Percentiles rank a stretch among this genome's conserved stretches.
Evolutionary conservation across 1,284 basidiomycete species (phyloP).

Genomic region (Agaricales sp.): DNA sequence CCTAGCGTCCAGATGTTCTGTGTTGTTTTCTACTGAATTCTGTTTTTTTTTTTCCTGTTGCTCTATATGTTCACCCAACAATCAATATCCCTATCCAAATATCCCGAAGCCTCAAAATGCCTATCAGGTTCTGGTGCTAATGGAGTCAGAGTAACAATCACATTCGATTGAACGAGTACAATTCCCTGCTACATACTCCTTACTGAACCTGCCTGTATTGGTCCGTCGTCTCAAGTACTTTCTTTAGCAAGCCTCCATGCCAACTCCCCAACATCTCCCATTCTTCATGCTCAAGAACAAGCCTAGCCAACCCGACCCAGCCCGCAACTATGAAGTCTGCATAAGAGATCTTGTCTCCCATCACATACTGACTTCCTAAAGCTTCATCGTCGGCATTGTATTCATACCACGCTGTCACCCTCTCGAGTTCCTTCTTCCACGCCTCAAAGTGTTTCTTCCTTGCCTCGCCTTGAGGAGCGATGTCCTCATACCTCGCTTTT

Average conservation of each 20-base stretch:
- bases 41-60: no score
- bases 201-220: not conserved
- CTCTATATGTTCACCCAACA: no score
- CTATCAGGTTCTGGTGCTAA: no score
- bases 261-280: not conserved
- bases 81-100: no score
- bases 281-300: not conserved
- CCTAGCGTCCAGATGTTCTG: no score
- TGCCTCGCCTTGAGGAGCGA: not conserved
- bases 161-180: no score
- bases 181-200: no score
- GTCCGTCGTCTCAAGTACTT: not conserved
- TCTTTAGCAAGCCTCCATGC: not conserved
- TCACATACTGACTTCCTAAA: not conserved
- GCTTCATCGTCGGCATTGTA: not conserved
- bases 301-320: not conserved
- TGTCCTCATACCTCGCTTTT: not conserved
- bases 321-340: constrained; percentile 1
- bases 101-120: no score
- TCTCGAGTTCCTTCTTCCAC: not conserved
- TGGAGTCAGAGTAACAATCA: no score
- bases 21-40: no score
- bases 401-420: not conserved
- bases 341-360: constrained; percentile 1
- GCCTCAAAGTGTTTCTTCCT: not conserved